Base-by-base conservation (phyloP, 2,329 filamentous ascomycete genomes). In the Amesomyces nigricolor region DNA sequence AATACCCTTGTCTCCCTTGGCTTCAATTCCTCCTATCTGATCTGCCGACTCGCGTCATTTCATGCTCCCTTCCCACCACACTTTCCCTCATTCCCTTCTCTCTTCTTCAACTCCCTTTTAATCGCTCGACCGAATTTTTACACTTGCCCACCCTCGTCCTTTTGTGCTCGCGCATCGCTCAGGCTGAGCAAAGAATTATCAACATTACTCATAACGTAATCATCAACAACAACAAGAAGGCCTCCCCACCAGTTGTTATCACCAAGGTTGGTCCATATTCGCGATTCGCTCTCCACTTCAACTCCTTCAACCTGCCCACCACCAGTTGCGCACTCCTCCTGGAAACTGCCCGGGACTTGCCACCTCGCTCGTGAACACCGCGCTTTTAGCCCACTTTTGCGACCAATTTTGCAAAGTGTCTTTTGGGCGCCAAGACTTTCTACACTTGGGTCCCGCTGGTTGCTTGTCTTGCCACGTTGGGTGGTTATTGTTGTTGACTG, bases 21-120 rank as follows among this genome's bases (percentile, higher is more conserved):
- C 60, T 61, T 61, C 58, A 61, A 58, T 57, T 56, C 37, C 47
- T 51, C 47, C 54, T 52, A 55, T 58, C 46, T 58, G 57, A 55
- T 58, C 46, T 58, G 57, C 47, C 57, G 53, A 54, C 54, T 50
- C 26, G 38, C 47, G 40, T 44, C 50, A 45, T 43, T 56, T 52
- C 53, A 51, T 22, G 45, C 39, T 52, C 29, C 32, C 44, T 49
- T 49, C 53, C 53, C 54, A 54, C 56, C 53, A 17, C 51, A 37
- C 53, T 47, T 55, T 45, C 22, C 22, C 22, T 26, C 22, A 26
- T 35, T 17, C 38, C 51, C 45, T 48, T 29, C 48, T 52, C 30
- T 42, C 48, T 58, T 47, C 51, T 54, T n/a, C 50, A 46, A 47
- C 42, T 53, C 48, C 49, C 26, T 39, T 39, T 49, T 49, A 43